A percentile compares a stretch with the other conserved stretches of the same genome.
Conservation (phyloP, 1,284 basidiomycete genomes). For the Melampsora larici-populina region DNA sequence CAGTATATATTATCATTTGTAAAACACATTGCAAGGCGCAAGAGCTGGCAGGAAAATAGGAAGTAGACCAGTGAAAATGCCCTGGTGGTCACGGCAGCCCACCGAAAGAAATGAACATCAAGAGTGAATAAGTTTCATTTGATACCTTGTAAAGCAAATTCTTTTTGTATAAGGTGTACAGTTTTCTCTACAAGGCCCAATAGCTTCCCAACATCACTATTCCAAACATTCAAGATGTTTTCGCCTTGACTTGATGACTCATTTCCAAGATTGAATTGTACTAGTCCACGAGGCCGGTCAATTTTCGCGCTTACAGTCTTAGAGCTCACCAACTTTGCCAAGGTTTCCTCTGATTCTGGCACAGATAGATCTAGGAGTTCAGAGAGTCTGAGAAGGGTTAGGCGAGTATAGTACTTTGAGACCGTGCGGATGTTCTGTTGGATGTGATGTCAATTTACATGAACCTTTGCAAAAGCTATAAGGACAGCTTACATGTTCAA, state of each 20-base stretch:
- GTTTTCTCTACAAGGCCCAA: constrained; percentile 56
- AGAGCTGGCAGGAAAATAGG: too few species aligned
- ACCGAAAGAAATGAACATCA: neutral
- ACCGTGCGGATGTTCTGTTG: constrained; percentile 89
- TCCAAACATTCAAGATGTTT: constrained; percentile 92
- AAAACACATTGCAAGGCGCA: too few species aligned
- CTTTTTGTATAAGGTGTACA: constrained; percentile 59
- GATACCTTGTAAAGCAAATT: constrained; percentile 34
- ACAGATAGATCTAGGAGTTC: constrained; percentile 80
- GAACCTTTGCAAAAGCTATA: neutral
- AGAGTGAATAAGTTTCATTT: neutral
- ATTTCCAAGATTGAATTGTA: constrained; percentile 70
- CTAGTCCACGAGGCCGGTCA: constrained; percentile 83
- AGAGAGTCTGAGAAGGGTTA: constrained; percentile 77
- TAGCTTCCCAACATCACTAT: constrained; percentile 86
- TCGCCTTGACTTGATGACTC: constrained; percentile 67
- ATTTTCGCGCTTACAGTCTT: constrained; percentile 90
- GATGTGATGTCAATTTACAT: neutral
- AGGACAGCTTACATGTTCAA: constrained; percentile 76
- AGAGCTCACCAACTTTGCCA: constrained; percentile 83
- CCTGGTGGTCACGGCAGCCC: too few species aligned
- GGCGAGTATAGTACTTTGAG: constrained; percentile 88
- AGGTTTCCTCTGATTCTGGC: constrained; percentile 77
- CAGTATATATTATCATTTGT: too few species aligned
- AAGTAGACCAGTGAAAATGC: too few species aligned